phyloP scores from a whole-genome alignment of 2,329 filamentous ascomycete genomes.

The Cercospora sp. region DNA sequence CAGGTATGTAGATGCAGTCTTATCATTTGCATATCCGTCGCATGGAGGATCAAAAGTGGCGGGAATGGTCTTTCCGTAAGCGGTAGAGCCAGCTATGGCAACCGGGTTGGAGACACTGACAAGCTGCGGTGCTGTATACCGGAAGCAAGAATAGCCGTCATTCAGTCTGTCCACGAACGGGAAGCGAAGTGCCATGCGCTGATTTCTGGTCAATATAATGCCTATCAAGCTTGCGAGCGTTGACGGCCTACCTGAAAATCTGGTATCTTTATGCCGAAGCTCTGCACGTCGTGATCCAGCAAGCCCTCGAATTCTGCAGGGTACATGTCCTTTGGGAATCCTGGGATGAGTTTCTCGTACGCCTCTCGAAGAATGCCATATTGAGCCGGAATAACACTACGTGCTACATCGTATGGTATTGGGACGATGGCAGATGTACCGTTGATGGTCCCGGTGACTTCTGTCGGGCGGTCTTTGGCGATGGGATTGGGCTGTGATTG shows the following conservation, averaged over 20 bases:
- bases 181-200: slow-evolving; percentile 13
- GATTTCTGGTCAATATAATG: neutral
- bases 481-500: slow-evolving; percentile 24
- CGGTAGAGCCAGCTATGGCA: slow-evolving; percentile 10
- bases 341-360: slow-evolving; percentile 17
- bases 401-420: slow-evolving; percentile 20
- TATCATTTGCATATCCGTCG: slow-evolving; percentile 18
- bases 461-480: slow-evolving; percentile 13
- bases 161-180: slow-evolving; percentile 23
- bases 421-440: slow-evolving; percentile 25
- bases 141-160: slow-evolving; percentile 22
- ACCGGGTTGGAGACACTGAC: slow-evolving; percentile 13
- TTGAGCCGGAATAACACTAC: slow-evolving; percentile 19
- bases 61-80: slow-evolving; percentile 14
- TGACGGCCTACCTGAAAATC: slow-evolving; percentile 14
- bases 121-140: slow-evolving; percentile 17
- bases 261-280: slow-evolving; percentile 14
- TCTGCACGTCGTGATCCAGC: slow-evolving; percentile 18
- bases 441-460: slow-evolving; percentile 25
- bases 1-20: slow-evolving; percentile 8
- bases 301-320: slow-evolving; percentile 20
- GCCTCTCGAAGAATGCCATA: slow-evolving; percentile 22
- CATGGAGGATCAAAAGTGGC: slow-evolving; percentile 20
- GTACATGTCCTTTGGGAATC: slow-evolving; percentile 20
- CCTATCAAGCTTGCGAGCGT: neutral